Evolutionary conservation across 306 rosid genomes (phyloP), one percentile per base, ranked within the genome.

Genomic region (Vigna mungo): DNA sequence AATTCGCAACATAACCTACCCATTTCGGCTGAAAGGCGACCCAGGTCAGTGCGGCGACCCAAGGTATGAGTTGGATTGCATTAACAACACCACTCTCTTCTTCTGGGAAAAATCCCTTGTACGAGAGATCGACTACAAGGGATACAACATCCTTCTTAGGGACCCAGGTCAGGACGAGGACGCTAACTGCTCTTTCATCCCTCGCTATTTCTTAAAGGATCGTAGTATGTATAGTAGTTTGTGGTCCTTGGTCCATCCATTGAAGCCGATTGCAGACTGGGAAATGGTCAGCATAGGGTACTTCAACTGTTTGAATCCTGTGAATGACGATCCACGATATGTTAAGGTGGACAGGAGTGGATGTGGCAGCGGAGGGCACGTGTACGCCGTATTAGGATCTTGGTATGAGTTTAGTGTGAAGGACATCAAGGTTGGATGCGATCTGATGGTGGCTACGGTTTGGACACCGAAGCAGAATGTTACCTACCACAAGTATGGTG

Each of bases 401-500:
- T 5, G 0, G 1, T 0, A 27, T 27, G 36, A 32, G 4, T 61
- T 61, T 7, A 7, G 2, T 5, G 12, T 34, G 5, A 32, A 0
- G 23, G 68, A 34, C 46, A 63, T 63, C 15, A n/a, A 63, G 48
- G 48, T 63, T 36, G 69, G 69, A 48, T 63, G 69, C 44, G 15
- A 4, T 3, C 3, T 63, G 9, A 47, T 46, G 74, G 80, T 37
- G 76, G 84, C 80, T 16, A 74, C 84, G 0, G 17, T 74, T 77
- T 5, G 36, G 10, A 5, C 27, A 4, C 23, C 3, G 54, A 36
- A 52, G 0, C 46, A 25, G 9, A 69, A 44, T 5, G 14, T 76
- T 34, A 34, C 37, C 3, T n/a, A n/a, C n/a, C n/a, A n/a, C n/a
- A 32, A 32, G 5, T 32, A 5, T 32, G 36, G 4, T 32, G 36